Evolutionary conservation across 1,139 yeast species (phyloP).

Genomic region (Saccharomyces hybrid): DNA sequence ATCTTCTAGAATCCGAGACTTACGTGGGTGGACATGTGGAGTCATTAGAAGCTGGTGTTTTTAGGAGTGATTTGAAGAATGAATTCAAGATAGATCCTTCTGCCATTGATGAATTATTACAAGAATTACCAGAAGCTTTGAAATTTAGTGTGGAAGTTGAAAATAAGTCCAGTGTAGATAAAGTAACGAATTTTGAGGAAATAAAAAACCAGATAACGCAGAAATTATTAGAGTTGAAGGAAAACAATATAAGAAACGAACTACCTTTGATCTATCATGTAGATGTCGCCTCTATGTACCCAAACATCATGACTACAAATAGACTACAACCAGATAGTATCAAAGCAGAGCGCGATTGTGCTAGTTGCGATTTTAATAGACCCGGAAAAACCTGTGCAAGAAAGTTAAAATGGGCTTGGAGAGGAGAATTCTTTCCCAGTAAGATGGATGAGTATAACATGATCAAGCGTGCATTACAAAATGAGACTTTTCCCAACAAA

Average conservation of each 20-base stretch:
- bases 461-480: slow-evolving; percentile 77
- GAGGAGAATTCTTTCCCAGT: slow-evolving; percentile 93
- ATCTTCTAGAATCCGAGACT: slow-evolving; percentile 87
- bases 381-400: slow-evolving; percentile 94
- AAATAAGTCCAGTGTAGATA: slow-evolving; percentile 60
- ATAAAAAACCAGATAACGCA: slow-evolving; percentile 51
- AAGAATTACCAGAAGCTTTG: slow-evolving; percentile 67
- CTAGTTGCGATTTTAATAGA: slow-evolving; percentile 92
- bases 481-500: slow-evolving; percentile 66
- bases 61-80: slow-evolving; percentile 75
- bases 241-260: slow-evolving; percentile 60
- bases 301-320: slow-evolving; percentile 96
- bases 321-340: slow-evolving; percentile 97
- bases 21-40: slow-evolving; percentile 99
- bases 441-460: slow-evolving; percentile 85
- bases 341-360: slow-evolving; percentile 93
- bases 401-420: slow-evolving; percentile 93
- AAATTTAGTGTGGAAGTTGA: slow-evolving; percentile 83
- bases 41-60: slow-evolving; percentile 95
- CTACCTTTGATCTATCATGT: slow-evolving; percentile 90
- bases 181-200: slow-evolving; percentile 74
- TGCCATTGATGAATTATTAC: slow-evolving; percentile 72
- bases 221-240: slow-evolving; percentile 50
- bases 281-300: slow-evolving; percentile 99
- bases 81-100: slow-evolving; percentile 73